Percentiles rank a stretch among this genome's conserved stretches.
These are phyloP conservation scores for Hansenula sp. DNA, from an alignment of 1,139 yeast genomes.

Conservation along the genomic window DNA sequence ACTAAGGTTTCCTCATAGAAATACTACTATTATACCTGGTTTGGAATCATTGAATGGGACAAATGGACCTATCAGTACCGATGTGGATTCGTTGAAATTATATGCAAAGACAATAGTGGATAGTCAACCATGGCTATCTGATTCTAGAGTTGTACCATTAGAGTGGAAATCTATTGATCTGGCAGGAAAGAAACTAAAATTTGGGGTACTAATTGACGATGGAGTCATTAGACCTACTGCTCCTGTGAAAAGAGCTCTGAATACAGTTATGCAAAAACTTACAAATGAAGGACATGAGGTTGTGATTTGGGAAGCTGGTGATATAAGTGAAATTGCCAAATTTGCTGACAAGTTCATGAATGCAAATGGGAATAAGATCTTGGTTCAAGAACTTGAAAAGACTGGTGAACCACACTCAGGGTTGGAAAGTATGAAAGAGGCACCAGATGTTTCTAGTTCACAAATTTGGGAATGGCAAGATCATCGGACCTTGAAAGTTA, in stretches of 20 bases:
- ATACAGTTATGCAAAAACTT: slow-evolving; percentile 31
- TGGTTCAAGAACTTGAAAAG: slow-evolving; percentile 41
- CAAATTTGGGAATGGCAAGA: slow-evolving; percentile 44
- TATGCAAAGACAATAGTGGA: slow-evolving; percentile 51
- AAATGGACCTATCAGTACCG: slow-evolving; percentile 53
- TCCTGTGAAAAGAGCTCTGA: slow-evolving; percentile 45
- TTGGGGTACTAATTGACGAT: slow-evolving; percentile 38
- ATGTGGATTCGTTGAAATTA: slow-evolving; percentile 59
- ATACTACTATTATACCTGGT: slow-evolving; percentile 53
- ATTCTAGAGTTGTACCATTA: slow-evolving; percentile 41
- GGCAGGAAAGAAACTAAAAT: slow-evolving; percentile 30
- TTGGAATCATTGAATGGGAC: slow-evolving; percentile 52
- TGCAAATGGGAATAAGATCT: slow-evolving; percentile 56
- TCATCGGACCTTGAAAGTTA: slow-evolving; percentile 27
- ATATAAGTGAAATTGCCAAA: slow-evolving; percentile 21
- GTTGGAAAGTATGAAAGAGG: slow-evolving; percentile 27
- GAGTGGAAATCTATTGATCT: slow-evolving; percentile 54
- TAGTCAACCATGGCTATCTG: slow-evolving; percentile 51
- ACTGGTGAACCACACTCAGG: slow-evolving; percentile 62
- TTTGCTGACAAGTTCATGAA: slow-evolving; percentile 27
- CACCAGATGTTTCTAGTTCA: slow-evolving; percentile 54
- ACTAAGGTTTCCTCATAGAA: slow-evolving; percentile 45
- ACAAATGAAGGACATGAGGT: slow-evolving; percentile 36
- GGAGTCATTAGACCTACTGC: slow-evolving; percentile 46
- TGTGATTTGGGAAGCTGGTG: slow-evolving; percentile 40